Base-by-base conservation (phyloP, 2,329 filamentous ascomycete species). In the Bisporella sp. region DNA sequence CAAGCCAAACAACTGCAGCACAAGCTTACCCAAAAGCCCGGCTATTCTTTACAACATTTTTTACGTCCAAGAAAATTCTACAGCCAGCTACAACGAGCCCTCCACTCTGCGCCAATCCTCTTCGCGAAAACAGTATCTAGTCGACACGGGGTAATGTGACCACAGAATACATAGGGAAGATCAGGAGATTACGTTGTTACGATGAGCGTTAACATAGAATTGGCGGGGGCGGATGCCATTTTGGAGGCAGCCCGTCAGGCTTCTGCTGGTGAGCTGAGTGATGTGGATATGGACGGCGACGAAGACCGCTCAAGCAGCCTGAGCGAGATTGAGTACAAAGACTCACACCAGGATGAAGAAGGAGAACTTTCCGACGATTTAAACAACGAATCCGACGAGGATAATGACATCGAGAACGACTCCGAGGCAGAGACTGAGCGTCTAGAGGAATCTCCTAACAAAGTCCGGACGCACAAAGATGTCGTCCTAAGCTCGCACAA, bases 401-500 rank as follows among this genome's bases (percentile, higher is more conserved):
- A 84, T 47, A 76, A 78, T 49, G 21, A 21, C 21, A 21, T 21
- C 21, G 21, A 21, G 21, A 37, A 37, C 35, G 83, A 87, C 60
- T 85, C 91, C 4, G 92, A 97, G 69, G 92, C 92, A 33, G 92
- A 96, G 70, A 97, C 92, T 1, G 91, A 96, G 70, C 84, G 93
- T 52, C 77, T 99, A 53, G 93, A 93, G 64, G 84, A 87, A 63
- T 95, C 89, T n/a, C 90, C 91, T 13, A 81, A 82, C 55, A 87
- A 76, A 62, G 70, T 77, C 63, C 76, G 82, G 57, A 62, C 62
- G 44, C 76, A 80, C 60, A 75, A 77, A 60, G 78, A 84, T 60
- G 78, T 85, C 7, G 73, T 83, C 41, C 68, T 84, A 48, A 74
- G 73, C 59, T 72, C 73, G 56, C 79, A 76, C 63, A 74, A 76